Evolutionary conservation across 352 stramenopile species (phyloP), one percentile per base, ranked within the genome.

Genomic region (Globisporangium middletonii): DNA sequence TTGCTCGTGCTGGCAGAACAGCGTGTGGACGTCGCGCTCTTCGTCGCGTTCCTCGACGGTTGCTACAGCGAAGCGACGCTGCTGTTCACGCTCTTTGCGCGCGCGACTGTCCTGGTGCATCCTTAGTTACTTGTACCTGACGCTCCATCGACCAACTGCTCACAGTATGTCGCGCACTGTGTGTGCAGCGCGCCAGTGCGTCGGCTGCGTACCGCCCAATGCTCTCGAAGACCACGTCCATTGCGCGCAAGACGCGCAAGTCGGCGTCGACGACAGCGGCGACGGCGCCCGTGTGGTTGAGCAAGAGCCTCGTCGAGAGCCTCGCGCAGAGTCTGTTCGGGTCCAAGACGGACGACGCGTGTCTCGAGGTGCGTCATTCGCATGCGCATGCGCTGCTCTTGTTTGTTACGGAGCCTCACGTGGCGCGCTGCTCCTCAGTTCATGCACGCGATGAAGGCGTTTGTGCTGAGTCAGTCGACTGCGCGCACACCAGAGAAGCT

Each of bases 1-100:
- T 46, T 54, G 42, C 11, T 28, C 42, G 5, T 41, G 18, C 8
- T 50, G 6, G 7, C 0, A 11, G 33, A 13, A 12, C 37, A 85
- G 55, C 64, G 70, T 13, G 55, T 81, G 18, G 82, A 92, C 35
- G 68, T 83, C 9, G 73, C 86, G 49, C 64, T 84, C 18, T 89
- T 92, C 57, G 63, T 68, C 6, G 68, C 66, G 13, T 88, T 92
- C 58, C 51, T 92, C 37, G 67, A 79, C 52, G 77, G 72, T 2
- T 72, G 67, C 26, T 79, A 84, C 49, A 57, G 66, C n/a, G 67
- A 77, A n/a, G 41, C 46, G 18, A 72, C 69, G 4, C 47, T 92
- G 2, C 26, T 51, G 1, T 92, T 88, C 60, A 89, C 82, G 53
- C 60, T 92, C 15, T 70, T 67, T 28, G 63, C 75, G 6, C 67